Evolutionary conservation across 2,329 filamentous ascomycete species (phyloP), one percentile per base, ranked within the genome.

Genomic region (Fusarium mexicanum): DNA sequence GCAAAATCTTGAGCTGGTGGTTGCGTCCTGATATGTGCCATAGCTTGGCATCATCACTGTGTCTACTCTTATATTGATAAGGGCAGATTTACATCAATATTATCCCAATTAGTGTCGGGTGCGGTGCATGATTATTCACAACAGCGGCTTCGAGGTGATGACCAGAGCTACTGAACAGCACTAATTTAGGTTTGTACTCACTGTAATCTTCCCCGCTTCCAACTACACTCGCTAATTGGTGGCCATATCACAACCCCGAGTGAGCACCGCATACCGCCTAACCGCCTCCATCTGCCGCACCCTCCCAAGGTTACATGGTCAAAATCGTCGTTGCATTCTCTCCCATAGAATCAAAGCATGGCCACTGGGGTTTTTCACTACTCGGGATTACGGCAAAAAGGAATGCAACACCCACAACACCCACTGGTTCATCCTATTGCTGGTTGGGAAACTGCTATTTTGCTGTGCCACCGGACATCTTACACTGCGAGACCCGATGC

Each of bases 1-100:
- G 72, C 69, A 58, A 74, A 63, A 29, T 44, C 17, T 61, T 48
- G 54, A 29, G 50, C 24, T n/a, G 11, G 43, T 17, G 67, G 67
- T 54, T 70, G 66, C 40, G 10, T 54, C 20, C 20, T 17, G 24
- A 18, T 40, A 38, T 40, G 8, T 38, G 8, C 4, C 29, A n/a
- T n/a, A n/a, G 51, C 24, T 38, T 17, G 35, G 51, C 24, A 41
- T 40, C 20, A 22, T 26, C 24, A 40, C 18, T 38, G 24, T 10
- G 3, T 4, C 20, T 29, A 10, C 24, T 2, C 14, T 29, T 13
- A 18, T 35, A 35, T 35, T 17, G 33, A 35, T 9, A 16, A 18
- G 24, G 35, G 20, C 18, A 18, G 35, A 41, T 55, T 31, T n/a
- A 4, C 24, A 29, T 26, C 13, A 26, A 11, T 16, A 16, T 26